Evolutionary conservation across 106 monocot genomes (phyloP).

Genomic region (Dendrobium catenatum): DNA sequence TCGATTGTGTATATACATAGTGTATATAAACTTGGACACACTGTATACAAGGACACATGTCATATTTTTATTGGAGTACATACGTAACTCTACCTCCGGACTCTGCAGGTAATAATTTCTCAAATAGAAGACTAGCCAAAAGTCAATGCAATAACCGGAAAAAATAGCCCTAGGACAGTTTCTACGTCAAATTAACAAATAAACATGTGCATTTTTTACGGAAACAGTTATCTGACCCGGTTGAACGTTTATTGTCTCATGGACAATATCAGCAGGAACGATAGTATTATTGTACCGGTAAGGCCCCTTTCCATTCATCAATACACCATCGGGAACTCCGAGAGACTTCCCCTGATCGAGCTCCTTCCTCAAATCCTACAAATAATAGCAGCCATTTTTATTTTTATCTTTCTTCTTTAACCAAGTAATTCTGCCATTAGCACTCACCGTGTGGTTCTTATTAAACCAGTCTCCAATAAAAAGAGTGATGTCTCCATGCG

Average conservation of each 20-base stretch:
- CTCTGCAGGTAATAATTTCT: no score
- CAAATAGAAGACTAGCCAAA: neutral
- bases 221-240: constrained; percentile 27
- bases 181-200: no score
- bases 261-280: constrained; percentile 43
- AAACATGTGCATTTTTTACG: neutral
- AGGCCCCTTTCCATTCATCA: constrained; percentile 69
- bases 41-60: no score
- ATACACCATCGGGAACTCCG: constrained; percentile 59
- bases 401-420: neutral
- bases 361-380: constrained; percentile 44
- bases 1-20: no score
- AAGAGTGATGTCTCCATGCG: constrained; percentile 70
- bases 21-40: no score
- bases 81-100: no score
- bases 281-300: constrained; percentile 42
- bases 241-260: constrained; percentile 41
- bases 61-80: no score
- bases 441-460: constrained; percentile 55
- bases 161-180: no score
- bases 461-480: constrained; percentile 96
- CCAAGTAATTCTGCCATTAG: neutral
- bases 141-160: neutral
- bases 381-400: neutral
- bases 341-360: constrained; percentile 54